phyloP scores from a whole-genome alignment of 768 basidiomycete species.

The Lactifluus volemus region DNA sequence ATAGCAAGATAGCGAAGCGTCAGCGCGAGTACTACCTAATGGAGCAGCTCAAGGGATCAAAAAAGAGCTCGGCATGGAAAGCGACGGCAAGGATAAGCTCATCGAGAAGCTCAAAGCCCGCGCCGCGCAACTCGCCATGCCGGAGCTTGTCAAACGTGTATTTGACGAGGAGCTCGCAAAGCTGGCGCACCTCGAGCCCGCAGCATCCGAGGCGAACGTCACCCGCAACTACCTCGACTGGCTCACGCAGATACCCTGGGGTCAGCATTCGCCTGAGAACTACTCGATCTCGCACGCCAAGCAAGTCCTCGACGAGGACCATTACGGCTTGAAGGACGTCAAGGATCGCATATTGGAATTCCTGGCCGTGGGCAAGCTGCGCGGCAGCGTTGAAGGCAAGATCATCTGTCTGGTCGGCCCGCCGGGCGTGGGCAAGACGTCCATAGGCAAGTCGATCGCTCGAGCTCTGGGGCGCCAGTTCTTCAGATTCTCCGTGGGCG shows the following conservation, averaged over 20 bases:
- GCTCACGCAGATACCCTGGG: conserved; percentile 96
- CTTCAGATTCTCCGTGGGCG: conserved; percentile 95
- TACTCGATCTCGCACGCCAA: conserved; percentile 79
- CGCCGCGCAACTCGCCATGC: conserved; percentile 77
- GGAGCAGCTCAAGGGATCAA: conserved; percentile 95
- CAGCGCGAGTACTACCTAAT: conserved; percentile 94
- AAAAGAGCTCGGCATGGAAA: conserved; percentile 93
- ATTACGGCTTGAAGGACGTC: conserved; percentile 87
- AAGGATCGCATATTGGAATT: conserved; percentile 94
- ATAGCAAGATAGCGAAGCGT: conserved; percentile 88
- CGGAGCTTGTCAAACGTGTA: conserved; percentile 80
- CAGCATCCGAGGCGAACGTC: conserved; percentile 88
- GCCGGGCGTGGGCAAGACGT: conserved; percentile 96
- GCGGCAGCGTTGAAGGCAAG: conserved; percentile 94
- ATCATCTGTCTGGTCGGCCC: conserved; percentile 96
- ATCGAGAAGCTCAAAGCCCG: conserved; percentile 89
- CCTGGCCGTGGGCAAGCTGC: conserved; percentile 88
- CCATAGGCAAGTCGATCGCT: conserved; percentile 91
- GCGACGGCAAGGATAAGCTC: conserved; percentile 89
- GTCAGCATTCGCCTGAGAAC: conserved; percentile 88
- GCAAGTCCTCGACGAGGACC: conserved; percentile 85
- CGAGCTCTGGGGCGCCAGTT: conserved; percentile 86
- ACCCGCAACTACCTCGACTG: conserved; percentile 93
- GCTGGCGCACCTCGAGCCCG: conserved; percentile 81
- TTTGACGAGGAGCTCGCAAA: conserved; percentile 95